A percentile compares a stretch with the other conserved stretches of the same genome.
phyloP scores from a whole-genome alignment of 192 early-diverging fungal genomes.

The Spizellomyces sp. region DNA sequence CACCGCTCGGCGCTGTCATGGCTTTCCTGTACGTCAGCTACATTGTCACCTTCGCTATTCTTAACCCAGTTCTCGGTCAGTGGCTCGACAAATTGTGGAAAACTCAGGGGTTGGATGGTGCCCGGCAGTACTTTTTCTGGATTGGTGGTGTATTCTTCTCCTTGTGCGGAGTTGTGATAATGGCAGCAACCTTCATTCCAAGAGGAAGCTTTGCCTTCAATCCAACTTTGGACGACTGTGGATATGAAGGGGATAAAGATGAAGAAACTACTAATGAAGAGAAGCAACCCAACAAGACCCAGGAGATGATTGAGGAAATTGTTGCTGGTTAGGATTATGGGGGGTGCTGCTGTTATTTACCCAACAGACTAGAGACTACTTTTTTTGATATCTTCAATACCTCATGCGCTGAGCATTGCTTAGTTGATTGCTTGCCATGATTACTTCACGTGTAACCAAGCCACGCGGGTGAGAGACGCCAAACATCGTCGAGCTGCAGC shows the following conservation, averaged over 20 bases:
- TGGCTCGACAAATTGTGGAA: slow-evolving; percentile 39
- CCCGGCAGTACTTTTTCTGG: slow-evolving; percentile 36
- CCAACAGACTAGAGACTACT: too few relatives aligned
- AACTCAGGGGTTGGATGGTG: slow-evolving; percentile 1
- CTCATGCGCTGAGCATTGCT: too few relatives aligned
- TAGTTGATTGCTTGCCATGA: too few relatives aligned
- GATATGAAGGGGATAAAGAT: neutral
- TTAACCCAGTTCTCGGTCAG: slow-evolving; percentile 44
- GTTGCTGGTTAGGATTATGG: too few relatives aligned
- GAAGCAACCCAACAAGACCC: too few relatives aligned
- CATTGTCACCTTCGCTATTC: slow-evolving; percentile 50
- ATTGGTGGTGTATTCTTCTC: slow-evolving; percentile 53
- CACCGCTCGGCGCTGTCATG: slow-evolving; percentile 58
- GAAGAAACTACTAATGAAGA: too few relatives aligned
- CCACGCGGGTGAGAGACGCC: too few relatives aligned
- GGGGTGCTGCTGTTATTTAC: too few relatives aligned
- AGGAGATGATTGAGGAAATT: too few relatives aligned
- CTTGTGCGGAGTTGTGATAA: slow-evolving; percentile 44
- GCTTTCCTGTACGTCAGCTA: slow-evolving; percentile 57
- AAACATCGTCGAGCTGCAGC: too few relatives aligned
- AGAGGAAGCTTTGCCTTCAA: slow-evolving; percentile 46
- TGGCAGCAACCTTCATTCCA: slow-evolving; percentile 57
- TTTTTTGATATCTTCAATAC: too few relatives aligned
- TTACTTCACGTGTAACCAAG: too few relatives aligned
- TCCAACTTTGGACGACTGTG: slow-evolving; percentile 22